Evolutionary conservation across 1,139 yeast species (phyloP), one percentile per base, ranked within the genome.

Genomic region (Diutina ranongensis): DNA sequence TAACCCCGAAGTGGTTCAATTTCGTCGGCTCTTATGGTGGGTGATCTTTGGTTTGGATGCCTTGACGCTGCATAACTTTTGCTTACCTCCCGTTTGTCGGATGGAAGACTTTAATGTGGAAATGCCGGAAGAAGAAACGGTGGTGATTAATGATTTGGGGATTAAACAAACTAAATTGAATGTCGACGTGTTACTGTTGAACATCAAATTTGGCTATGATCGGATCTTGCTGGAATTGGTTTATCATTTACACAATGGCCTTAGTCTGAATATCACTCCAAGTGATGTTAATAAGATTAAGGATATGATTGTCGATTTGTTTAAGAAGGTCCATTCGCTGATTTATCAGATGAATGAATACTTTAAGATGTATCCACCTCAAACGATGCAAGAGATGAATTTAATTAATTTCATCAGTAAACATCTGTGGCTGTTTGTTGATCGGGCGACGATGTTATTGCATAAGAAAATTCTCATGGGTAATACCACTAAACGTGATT

Each of bases 21-120:
- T 71, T 45, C 65, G 81, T 56, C 64, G 84, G 54, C 55, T 76
- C 46, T 56, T 79, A 16, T 79, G 84, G 83, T 79, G 83, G 83
- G 78, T 76, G 34, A 75, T 78, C 4, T 77, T 77, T 52, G 76
- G 77, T 16, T 60, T 79, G 47, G 85, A 79, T 55, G 72, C 78
- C 3, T 62, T 76, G 47, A 73, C 80, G 2, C 72, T 82, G 25
- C 73, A 76, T 50, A 77, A 77, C 51, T 72, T 75, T 46, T 73
- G 79, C 55, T 59, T 77, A 34, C 73, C 80, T 0, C 84, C 85
- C 1, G 68, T 75, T 31, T 74, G 80, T 49, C 66, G 67, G 50
- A 60, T 66, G 46, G 74, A 71, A 44, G 81, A 77, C 52, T 76
- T 75, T 57, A 80, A 78, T 52, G 80, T 80, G 0, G 59, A 70